Percentiles rank a stretch among this genome's conserved stretches.
phyloP scores from a whole-genome alignment of 257 asterid species.

The Coffea canephora region DNA sequence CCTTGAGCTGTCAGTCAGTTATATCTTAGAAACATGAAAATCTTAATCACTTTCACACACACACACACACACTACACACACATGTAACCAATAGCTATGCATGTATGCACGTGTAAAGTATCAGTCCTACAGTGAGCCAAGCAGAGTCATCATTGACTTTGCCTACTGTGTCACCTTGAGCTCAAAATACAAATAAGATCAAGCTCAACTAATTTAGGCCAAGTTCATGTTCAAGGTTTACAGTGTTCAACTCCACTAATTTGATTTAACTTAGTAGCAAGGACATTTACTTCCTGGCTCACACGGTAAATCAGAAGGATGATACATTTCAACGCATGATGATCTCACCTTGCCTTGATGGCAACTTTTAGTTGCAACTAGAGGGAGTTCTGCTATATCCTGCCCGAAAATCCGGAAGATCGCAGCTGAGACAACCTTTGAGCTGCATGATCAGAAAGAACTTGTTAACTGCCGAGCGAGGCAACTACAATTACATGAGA shows the following conservation, averaged over 20 bases:
- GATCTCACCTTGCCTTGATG: constrained; percentile 77
- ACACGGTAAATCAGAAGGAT: background rate
- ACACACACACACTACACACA: too few species aligned
- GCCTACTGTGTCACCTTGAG: background rate
- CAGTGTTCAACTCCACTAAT: background rate
- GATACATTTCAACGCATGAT: background rate
- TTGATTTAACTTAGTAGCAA: background rate
- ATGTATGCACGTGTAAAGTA: background rate
- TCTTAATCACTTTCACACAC: too few species aligned
- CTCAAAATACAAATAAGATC: background rate
- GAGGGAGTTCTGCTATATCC: constrained; percentile 91
- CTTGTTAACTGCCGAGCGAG: constrained; percentile 16
- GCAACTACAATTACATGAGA: background rate
- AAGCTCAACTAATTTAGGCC: background rate
- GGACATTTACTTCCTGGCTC: background rate
- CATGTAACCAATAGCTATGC: too few species aligned
- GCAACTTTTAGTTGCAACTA: constrained; percentile 83
- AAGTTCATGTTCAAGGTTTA: background rate
- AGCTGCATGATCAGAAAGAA: constrained; percentile 54
- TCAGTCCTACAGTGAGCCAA: background rate
- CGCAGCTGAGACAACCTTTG: constrained; percentile 89
- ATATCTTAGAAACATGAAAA: background rate
- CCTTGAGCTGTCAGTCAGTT: background rate
- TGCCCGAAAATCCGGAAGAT: constrained; percentile 89
- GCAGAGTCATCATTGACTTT: background rate